Percentiles rank a stretch among this genome's conserved stretches.
phyloP scores from a whole-genome alignment of 495 filamentous ascomycete species.

The Daldinia childiae region DNA sequence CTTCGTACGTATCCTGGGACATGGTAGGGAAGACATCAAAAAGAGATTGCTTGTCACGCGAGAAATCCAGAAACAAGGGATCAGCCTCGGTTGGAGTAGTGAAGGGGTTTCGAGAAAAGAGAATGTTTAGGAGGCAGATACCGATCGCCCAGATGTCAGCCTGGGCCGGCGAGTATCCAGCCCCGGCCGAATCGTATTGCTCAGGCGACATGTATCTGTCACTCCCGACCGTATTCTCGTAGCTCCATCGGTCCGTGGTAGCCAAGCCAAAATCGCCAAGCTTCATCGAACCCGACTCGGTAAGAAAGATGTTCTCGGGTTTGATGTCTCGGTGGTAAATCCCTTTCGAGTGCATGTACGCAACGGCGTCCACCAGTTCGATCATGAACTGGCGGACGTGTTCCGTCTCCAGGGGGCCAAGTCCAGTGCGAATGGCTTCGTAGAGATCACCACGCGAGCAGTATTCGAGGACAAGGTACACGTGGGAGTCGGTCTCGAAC shows the following conservation, averaged over 20 bases:
- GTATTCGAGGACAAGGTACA: constrained; percentile 94
- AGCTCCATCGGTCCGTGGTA: constrained; percentile 84
- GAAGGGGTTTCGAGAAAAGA: constrained; percentile 96
- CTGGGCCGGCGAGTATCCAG: constrained; percentile 90
- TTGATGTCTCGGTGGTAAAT: constrained; percentile 99
- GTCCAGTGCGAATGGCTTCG: constrained; percentile 89
- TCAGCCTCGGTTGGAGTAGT: constrained; percentile 85
- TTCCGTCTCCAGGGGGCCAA: constrained; percentile 90
- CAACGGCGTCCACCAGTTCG: constrained; percentile 87
- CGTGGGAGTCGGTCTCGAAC: constrained; percentile 89
- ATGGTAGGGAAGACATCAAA: constrained; percentile 99
- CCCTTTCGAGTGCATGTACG: constrained; percentile 88
- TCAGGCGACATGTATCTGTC: constrained; percentile 99
- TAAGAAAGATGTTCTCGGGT: constrained; percentile 98
- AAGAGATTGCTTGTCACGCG: constrained; percentile 88
- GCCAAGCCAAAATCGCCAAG: constrained; percentile 96
- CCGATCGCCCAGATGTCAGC: constrained; percentile 96
- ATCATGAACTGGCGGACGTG: constrained; percentile 98
- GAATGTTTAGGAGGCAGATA: constrained; percentile 92
- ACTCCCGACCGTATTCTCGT: constrained; percentile 91
- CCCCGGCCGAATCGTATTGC: constrained; percentile 86
- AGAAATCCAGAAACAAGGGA: constrained; percentile 89
- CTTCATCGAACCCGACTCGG: constrained; percentile 86
- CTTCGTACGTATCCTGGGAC: constrained; percentile 96
- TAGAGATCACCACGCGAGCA: constrained; percentile 97